Conservation (phyloP, 2,329 filamentous ascomycete genomes). For the Eutypa lata region DNA sequence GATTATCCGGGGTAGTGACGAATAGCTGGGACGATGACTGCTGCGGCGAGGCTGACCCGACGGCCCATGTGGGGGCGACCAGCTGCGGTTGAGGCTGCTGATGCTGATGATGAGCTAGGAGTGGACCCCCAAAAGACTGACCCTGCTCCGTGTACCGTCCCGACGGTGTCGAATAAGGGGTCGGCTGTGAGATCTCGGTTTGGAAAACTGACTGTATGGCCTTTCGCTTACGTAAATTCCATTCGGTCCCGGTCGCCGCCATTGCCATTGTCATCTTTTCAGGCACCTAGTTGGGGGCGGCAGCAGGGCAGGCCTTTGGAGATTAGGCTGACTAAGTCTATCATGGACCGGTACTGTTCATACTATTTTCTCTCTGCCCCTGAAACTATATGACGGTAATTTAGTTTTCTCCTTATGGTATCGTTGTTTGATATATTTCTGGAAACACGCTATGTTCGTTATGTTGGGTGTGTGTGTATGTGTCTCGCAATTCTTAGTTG, state of each 20-base stretch:
- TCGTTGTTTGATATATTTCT: neutral
- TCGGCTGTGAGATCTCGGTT: slow-evolving; percentile 47
- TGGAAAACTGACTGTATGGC: slow-evolving; percentile 57
- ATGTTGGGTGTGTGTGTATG: neutral
- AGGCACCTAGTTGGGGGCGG: neutral
- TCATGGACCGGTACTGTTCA: neutral
- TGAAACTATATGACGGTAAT: neutral
- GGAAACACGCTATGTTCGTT: neutral
- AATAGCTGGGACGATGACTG: slow-evolving; percentile 12
- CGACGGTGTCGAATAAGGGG: slow-evolving; percentile 39
- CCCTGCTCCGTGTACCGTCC: slow-evolving; percentile 38
- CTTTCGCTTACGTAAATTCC: slow-evolving; percentile 45
- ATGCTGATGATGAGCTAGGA: slow-evolving; percentile 15
- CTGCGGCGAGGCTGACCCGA: slow-evolving; percentile 14
- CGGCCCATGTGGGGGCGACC: slow-evolving; percentile 18
- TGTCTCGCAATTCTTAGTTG: too few species aligned
- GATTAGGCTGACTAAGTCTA: neutral
- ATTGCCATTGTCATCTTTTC: slow-evolving; percentile 23
- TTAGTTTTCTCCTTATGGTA: too few species aligned
- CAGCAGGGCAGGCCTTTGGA: neutral
- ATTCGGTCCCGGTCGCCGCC: slow-evolving; percentile 37
- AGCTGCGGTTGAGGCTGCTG: slow-evolving; percentile 3
- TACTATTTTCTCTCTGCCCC: neutral
- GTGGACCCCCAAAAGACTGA: slow-evolving; percentile 44
- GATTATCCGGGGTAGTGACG: slow-evolving; percentile 19